Conservation (phyloP, 1,139 yeast genomes). For the Torulaspora globosa region DNA sequence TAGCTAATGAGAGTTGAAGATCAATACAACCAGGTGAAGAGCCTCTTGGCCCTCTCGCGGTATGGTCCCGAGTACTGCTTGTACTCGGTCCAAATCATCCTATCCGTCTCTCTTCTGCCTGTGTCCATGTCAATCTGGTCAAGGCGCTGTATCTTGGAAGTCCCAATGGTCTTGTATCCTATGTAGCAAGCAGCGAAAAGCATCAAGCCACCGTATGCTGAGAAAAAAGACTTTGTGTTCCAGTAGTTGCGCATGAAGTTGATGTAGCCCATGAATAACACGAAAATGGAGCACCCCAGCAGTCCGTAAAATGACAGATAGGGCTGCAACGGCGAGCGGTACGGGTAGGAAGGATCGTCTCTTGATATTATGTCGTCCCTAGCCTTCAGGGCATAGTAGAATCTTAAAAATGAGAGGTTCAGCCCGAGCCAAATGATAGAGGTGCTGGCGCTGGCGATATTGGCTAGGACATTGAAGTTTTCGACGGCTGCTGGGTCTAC, state of each 20-base stretch:
- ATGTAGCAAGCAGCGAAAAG: slow-evolving; percentile 52
- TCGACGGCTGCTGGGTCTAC: slow-evolving; percentile 55
- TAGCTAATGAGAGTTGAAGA: neutral
- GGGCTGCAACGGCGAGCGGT: slow-evolving; percentile 74
- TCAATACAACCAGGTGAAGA: slow-evolving; percentile 26
- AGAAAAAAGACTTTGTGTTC: slow-evolving; percentile 59
- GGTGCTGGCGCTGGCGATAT: slow-evolving; percentile 67
- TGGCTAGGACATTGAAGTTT: slow-evolving; percentile 64
- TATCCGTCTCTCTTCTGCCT: slow-evolving; percentile 71
- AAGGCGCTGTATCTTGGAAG: slow-evolving; percentile 51
- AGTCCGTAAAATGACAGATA: slow-evolving; percentile 67
- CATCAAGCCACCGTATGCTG: slow-evolving; percentile 65
- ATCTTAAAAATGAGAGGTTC: slow-evolving; percentile 68
- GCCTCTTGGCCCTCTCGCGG: slow-evolving; percentile 31
- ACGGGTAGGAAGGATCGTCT: slow-evolving; percentile 65
- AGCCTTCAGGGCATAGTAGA: slow-evolving; percentile 61
- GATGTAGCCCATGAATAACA: slow-evolving; percentile 65
- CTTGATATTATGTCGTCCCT: slow-evolving; percentile 63
- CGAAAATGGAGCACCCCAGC: slow-evolving; percentile 46
- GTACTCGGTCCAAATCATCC: slow-evolving; percentile 44
- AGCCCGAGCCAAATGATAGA: slow-evolving; percentile 81
- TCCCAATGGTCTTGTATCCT: slow-evolving; percentile 52
- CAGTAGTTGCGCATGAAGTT: slow-evolving; percentile 61
- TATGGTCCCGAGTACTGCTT: slow-evolving; percentile 34
- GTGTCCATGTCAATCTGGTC: slow-evolving; percentile 73